Evolutionary conservation across 2,329 filamentous ascomycete genomes (phyloP).

Genomic region (Cladophialophora chaetospira): DNA sequence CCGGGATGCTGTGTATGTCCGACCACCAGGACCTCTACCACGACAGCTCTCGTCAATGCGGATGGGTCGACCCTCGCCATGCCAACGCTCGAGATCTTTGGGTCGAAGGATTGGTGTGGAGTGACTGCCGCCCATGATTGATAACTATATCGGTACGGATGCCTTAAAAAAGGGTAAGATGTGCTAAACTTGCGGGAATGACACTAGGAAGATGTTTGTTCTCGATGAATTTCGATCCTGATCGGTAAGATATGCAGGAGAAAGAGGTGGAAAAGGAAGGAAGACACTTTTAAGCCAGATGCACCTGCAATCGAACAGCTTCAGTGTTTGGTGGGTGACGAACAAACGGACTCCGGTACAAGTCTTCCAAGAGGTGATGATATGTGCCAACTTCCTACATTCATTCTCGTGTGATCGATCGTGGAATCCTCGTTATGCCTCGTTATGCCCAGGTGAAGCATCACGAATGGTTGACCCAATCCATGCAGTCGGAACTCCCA

Average conservation of each 20-base stretch:
- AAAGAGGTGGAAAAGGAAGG: background rate
- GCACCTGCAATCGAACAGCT: background rate
- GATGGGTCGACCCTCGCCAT: background rate
- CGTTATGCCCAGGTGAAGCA: no score
- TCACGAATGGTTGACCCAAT: no score
- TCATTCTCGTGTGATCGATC: no score
- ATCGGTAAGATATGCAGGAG: background rate
- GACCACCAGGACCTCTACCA: background rate
- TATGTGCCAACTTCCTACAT: background rate
- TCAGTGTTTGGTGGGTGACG: background rate
- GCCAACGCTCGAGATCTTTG: background rate
- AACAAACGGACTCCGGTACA: background rate
- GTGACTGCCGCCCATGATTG: background rate
- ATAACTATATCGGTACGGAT: background rate
- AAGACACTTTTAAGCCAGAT: background rate
- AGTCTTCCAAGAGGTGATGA: no score
- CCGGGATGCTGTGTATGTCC: background rate
- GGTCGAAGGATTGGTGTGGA: background rate
- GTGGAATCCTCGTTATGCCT: no score
- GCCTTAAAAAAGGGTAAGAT: background rate
- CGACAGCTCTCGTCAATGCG: background rate
- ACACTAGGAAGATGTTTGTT: no score
- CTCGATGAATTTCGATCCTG: no score
- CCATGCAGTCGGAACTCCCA: no score
- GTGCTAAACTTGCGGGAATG: no score